A percentile compares a stretch with the other conserved stretches of the same genome.
Evolutionary conservation across 2,329 filamentous ascomycete species (phyloP).

Genomic region (Cadophora gregata): DNA sequence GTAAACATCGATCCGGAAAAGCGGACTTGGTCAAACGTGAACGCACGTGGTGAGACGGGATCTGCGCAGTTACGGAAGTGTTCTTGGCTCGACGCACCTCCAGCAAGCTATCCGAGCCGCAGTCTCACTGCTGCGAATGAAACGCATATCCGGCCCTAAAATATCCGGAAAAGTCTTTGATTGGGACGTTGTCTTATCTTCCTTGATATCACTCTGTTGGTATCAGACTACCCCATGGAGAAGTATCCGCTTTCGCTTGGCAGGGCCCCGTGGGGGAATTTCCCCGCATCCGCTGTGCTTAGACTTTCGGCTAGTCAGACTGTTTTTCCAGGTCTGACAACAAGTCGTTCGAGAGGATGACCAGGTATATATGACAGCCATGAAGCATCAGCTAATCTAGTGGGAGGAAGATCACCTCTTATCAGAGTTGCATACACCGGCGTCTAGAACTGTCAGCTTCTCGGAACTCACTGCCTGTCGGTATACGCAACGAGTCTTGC

Average conservation of each 20-base stretch:
- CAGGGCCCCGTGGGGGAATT: constrained; percentile 13
- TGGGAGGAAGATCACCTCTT: background rate
- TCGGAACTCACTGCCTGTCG: background rate
- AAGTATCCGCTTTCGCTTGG: constrained; percentile 13
- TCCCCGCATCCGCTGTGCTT: constrained; percentile 11
- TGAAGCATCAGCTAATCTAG: background rate
- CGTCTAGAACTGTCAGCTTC: background rate
- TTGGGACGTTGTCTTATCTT: background rate
- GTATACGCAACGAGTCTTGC: background rate
- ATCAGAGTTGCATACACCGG: background rate
- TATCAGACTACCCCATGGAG: constrained; percentile 3
- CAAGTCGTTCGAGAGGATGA: background rate
- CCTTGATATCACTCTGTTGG: background rate
- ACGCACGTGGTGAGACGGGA: too few species aligned
- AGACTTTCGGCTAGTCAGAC: constrained; percentile 10
- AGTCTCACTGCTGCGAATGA: background rate
- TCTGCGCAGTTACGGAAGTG: background rate
- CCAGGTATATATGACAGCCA: constrained; percentile 8
- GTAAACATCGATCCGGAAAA: too few species aligned
- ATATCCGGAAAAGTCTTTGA: background rate
- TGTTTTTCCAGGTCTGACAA: constrained; percentile 8
- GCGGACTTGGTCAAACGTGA: too few species aligned
- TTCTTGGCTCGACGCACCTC: background rate
- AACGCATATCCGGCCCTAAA: background rate
- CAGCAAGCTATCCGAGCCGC: background rate